Evolutionary conservation across 1,284 basidiomycete species (phyloP).

Genomic region (Sporisorium exsertum): DNA sequence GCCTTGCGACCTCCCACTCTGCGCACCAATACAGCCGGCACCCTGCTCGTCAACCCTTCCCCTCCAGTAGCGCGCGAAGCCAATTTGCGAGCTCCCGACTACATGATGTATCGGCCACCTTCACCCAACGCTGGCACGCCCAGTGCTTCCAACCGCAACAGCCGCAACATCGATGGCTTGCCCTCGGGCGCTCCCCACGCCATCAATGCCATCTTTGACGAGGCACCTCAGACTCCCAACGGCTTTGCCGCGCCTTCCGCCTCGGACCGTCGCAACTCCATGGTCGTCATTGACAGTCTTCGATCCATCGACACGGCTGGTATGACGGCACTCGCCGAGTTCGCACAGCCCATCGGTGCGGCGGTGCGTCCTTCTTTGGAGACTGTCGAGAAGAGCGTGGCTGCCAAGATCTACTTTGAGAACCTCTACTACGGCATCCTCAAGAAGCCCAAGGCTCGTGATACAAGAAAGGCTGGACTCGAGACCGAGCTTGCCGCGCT

Average conservation of each 20-base stretch:
- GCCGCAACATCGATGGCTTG: constrained; percentile 60
- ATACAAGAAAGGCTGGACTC: constrained; percentile 84
- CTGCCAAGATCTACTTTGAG: constrained; percentile 94
- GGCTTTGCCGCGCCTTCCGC: not conserved
- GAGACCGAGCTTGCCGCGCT: constrained; percentile 85
- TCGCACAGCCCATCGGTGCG: constrained; percentile 31
- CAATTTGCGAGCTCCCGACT: constrained; percentile 40
- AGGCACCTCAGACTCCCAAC: constrained; percentile 1
- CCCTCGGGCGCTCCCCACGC: constrained; percentile 38
- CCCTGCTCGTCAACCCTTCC: constrained; percentile 53
- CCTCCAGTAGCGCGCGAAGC: constrained; percentile 35
- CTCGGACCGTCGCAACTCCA: constrained; percentile 53
- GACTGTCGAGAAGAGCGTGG: constrained; percentile 91
- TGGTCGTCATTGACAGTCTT: constrained; percentile 55
- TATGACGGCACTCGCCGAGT: constrained; percentile 37
- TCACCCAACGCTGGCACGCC: constrained; percentile 19
- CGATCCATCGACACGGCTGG: constrained; percentile 45
- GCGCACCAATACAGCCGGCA: constrained; percentile 60
- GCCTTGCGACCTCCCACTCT: constrained; percentile 37
- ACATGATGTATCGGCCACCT: constrained; percentile 50
- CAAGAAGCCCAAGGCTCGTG: constrained; percentile 83
- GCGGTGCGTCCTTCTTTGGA: constrained; percentile 75
- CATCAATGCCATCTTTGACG: constrained; percentile 57
- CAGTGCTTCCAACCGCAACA: constrained; percentile 36
- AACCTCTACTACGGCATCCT: constrained; percentile 80